Conservation (phyloP, 164 flowering plant genomes). For the Hamamelis virginiana region DNA sequence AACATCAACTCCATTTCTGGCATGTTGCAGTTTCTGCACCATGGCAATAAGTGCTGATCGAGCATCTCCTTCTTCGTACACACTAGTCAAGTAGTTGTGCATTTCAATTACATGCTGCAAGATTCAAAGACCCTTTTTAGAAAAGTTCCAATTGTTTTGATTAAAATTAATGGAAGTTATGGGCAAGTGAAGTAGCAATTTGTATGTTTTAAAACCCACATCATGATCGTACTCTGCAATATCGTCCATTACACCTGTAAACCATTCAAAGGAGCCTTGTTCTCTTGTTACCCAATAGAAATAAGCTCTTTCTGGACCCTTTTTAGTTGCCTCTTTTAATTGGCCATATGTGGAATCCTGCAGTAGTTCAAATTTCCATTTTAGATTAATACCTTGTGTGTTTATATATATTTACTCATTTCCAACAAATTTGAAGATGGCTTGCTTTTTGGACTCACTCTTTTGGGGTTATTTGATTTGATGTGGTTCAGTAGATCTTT, state of each 20-base stretch:
- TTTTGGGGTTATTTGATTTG: slow-evolving; percentile 17
- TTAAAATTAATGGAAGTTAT: background rate
- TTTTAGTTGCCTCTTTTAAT: slow-evolving; percentile 10
- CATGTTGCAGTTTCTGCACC: slow-evolving; percentile 92
- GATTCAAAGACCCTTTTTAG: background rate
- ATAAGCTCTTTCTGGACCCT: slow-evolving; percentile 75
- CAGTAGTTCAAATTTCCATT: slow-evolving; percentile 16
- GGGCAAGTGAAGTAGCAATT: background rate
- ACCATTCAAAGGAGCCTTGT: slow-evolving; percentile 95
- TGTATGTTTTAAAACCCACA: slow-evolving; percentile 33
- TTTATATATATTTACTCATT: background rate
- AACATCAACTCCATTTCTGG: slow-evolving; percentile 86
- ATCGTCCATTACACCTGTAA: slow-evolving; percentile 97
- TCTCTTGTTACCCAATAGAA: slow-evolving; percentile 97
- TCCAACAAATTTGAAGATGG: background rate
- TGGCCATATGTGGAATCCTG: slow-evolving; percentile 25
- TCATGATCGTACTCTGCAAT: slow-evolving; percentile 65
- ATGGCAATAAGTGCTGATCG: slow-evolving; percentile 89
- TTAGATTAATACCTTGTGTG: background rate
- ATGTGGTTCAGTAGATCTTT: slow-evolving; percentile 75
- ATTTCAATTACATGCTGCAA: slow-evolving; percentile 80
- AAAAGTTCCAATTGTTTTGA: slow-evolving; percentile 3
- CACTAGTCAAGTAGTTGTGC: slow-evolving; percentile 94
- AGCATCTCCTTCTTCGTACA: slow-evolving; percentile 96
- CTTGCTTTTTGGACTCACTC: slow-evolving; percentile 32